Evolutionary conservation across 208 protist genomes (phyloP).

Genomic region (Porcisia deanei): DNA sequence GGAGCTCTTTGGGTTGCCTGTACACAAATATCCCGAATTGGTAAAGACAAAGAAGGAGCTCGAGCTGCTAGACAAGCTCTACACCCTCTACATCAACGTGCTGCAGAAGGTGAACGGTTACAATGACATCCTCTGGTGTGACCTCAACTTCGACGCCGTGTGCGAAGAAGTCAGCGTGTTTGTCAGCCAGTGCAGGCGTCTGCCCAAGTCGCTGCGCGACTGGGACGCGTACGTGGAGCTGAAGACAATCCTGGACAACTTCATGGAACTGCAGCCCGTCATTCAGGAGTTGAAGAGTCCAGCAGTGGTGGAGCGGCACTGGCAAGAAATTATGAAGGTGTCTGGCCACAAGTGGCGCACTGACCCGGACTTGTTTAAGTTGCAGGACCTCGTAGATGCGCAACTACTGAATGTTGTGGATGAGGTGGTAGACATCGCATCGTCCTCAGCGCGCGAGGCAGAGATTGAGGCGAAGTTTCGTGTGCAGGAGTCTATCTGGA

Average conservation of each 20-base stretch:
- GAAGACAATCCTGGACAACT: slow-evolving; percentile 95
- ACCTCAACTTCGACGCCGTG: slow-evolving; percentile 95
- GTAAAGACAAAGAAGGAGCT: slow-evolving; percentile 94
- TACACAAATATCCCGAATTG: slow-evolving; percentile 95
- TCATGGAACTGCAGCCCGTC: slow-evolving; percentile 94
- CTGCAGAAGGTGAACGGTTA: slow-evolving; percentile 94
- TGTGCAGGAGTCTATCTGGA: slow-evolving; percentile 91
- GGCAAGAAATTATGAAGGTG: slow-evolving; percentile 94
- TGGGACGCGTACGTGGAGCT: slow-evolving; percentile 96
- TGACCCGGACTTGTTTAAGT: slow-evolving; percentile 93
- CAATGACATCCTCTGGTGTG: slow-evolving; percentile 94
- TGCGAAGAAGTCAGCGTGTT: slow-evolving; percentile 92
- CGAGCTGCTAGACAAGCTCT: slow-evolving; percentile 94
- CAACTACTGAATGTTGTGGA: slow-evolving; percentile 87
- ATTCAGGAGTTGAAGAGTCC: slow-evolving; percentile 93
- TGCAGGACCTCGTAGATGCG: slow-evolving; percentile 93
- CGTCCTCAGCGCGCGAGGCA: slow-evolving; percentile 94
- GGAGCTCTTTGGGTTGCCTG: slow-evolving; percentile 95
- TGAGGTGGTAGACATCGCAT: slow-evolving; percentile 96
- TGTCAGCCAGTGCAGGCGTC: slow-evolving; percentile 86
- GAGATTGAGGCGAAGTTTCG: slow-evolving; percentile 96
- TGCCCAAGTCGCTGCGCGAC: slow-evolving; percentile 93
- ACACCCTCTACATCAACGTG: slow-evolving; percentile 95
- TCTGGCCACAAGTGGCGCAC: slow-evolving; percentile 89
- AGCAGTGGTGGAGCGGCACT: slow-evolving; percentile 94